Conservation (phyloP, 176 grass and related monocot genomes). For the Tillandsia leiboldiana region DNA sequence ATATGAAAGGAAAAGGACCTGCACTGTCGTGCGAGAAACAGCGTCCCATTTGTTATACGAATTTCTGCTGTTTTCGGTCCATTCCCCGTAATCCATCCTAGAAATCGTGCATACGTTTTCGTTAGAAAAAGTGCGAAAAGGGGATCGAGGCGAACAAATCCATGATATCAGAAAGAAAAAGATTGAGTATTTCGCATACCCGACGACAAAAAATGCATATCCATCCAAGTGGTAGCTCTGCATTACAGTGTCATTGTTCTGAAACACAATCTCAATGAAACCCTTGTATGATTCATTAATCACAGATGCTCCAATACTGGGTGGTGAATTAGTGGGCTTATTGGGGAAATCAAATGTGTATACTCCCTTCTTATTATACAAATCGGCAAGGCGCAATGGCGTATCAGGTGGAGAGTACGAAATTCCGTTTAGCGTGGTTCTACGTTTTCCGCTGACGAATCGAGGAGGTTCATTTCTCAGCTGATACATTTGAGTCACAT, state of each 20-base stretch:
- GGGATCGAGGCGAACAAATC: background rate
- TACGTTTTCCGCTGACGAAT: conserved; percentile 50
- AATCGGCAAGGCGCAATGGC: conserved; percentile 76
- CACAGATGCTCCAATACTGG: conserved; percentile 43
- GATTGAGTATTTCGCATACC: conserved; percentile 33
- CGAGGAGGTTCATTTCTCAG: conserved; percentile 60
- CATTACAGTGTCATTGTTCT: conserved; percentile 78
- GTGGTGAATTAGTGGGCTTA: conserved; percentile 42
- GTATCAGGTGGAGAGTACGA: conserved; percentile 65
- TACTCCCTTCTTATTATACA: conserved; percentile 43
- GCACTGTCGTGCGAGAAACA: conserved; percentile 73
- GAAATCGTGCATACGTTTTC: conserved; percentile 12
- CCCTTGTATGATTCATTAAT: conserved; percentile 80
- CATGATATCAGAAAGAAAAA: background rate
- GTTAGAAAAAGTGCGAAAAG: background rate
- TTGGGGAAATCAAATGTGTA: conserved; percentile 81
- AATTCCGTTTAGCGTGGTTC: conserved; percentile 66
- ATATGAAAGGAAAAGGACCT: conserved; percentile 34
- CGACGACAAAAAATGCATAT: conserved; percentile 79
- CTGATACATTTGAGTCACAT: conserved; percentile 79
- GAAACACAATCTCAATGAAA: conserved; percentile 92
- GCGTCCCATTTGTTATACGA: conserved; percentile 96
- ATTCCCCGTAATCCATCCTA: conserved; percentile 96
- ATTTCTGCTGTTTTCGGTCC: conserved; percentile 67
- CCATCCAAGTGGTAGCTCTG: conserved; percentile 93